phyloP scores from a whole-genome alignment of 2,329 filamentous ascomycete genomes.

The Colletotrichum sp. region DNA sequence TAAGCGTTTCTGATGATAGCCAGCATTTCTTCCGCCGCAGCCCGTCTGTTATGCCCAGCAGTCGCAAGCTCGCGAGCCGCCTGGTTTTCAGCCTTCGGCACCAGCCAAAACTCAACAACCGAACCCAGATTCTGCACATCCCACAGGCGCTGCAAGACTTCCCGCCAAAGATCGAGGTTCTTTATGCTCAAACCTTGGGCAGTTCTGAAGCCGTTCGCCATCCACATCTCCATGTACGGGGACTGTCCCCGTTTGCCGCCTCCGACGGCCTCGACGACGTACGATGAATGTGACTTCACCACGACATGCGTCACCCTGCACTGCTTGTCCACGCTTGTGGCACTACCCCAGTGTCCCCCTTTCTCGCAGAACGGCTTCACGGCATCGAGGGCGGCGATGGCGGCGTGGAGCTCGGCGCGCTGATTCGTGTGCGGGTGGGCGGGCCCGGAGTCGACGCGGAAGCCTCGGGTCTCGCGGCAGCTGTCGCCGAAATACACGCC shows the following conservation, averaged over 20 bases:
- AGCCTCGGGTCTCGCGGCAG: neutral
- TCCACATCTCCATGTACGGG: neutral
- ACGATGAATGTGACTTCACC: neutral
- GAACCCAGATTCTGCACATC: neutral
- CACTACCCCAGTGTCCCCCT: neutral
- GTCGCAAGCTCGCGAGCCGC: neutral
- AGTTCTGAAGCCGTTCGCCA: fast-evolving
- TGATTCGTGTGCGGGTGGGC: fast-evolving
- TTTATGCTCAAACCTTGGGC: neutral
- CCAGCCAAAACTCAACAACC: neutral
- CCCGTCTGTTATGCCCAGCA: neutral
- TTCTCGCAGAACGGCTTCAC: neutral
- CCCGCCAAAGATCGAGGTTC: neutral
- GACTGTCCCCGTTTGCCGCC: neutral
- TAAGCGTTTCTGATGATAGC: neutral
- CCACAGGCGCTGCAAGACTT: neutral
- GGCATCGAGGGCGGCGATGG: neutral
- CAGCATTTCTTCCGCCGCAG: neutral
- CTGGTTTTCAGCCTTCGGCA: neutral
- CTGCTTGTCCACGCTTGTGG: neutral
- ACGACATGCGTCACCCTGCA: neutral
- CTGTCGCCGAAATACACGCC: neutral
- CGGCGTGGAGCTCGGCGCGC: neutral
- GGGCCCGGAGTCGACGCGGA: fast-evolving
- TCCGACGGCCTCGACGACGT: neutral